A percentile compares a stretch with the other conserved stretches of the same genome.
phyloP scores from a whole-genome alignment of 2,329 filamentous ascomycete species.

The Neofusicoccum cordaticola region DNA sequence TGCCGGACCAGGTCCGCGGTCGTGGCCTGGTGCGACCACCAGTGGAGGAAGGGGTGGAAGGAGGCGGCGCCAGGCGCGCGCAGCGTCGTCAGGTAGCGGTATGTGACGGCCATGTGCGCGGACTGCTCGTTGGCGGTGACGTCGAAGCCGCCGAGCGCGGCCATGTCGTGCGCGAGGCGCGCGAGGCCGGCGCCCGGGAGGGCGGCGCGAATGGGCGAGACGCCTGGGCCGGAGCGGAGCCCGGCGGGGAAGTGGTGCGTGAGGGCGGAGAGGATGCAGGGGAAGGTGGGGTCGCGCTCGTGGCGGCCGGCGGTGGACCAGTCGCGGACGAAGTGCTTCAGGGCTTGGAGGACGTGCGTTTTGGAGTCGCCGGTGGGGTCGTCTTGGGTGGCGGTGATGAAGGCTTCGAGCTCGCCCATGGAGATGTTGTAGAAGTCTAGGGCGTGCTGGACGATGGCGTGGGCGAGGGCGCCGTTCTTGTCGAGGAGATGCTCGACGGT shows the following conservation, averaged over 20 bases:
- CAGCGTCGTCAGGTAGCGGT: constrained; percentile 47
- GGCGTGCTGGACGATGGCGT: constrained; percentile 45
- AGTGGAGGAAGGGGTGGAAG: constrained; percentile 54
- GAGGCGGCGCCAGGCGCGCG: constrained; percentile 25
- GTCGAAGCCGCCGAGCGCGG: constrained; percentile 48
- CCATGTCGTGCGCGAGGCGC: constrained; percentile 52
- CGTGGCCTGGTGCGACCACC: constrained; percentile 56
- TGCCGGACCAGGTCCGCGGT: constrained; percentile 47
- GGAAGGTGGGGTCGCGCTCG: constrained; percentile 45
- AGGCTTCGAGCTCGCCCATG: constrained; percentile 45
- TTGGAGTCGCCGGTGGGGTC: constrained; percentile 44
- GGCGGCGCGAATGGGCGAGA: constrained; percentile 39
- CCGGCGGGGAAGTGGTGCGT: constrained; percentile 1
- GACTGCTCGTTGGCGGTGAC: constrained; percentile 59
- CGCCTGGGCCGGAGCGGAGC: not conserved
- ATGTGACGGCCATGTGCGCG: constrained; percentile 56
- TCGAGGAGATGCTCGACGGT: constrained; percentile 43
- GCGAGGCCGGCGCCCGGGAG: constrained; percentile 56
- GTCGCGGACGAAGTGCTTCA: constrained; percentile 59
- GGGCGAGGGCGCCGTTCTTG: constrained; percentile 47
- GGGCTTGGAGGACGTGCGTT: constrained; percentile 50
- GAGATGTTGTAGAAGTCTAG: constrained; percentile 49
- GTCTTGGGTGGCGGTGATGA: constrained; percentile 40
- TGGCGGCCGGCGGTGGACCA: constrained; percentile 51
- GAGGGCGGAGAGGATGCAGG: constrained; percentile 32